Evolutionary conservation across 2,329 filamentous ascomycete species (phyloP).

Genomic region (Cordyceps cicadae): DNA sequence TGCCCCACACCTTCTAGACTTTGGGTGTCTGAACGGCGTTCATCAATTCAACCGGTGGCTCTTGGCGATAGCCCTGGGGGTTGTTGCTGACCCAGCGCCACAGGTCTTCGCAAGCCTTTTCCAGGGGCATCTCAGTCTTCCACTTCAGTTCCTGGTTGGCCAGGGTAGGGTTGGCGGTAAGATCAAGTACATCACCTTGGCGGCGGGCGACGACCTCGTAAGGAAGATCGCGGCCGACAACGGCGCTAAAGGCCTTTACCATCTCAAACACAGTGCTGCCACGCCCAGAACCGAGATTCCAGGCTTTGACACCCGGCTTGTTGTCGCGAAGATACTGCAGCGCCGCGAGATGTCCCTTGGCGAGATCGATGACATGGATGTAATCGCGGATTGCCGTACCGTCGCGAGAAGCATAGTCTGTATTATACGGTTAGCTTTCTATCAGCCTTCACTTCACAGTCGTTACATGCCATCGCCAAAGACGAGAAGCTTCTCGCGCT

Average conservation of each 20-base stretch:
- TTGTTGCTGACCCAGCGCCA: constrained; percentile 98
- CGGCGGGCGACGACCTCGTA: constrained; percentile 81
- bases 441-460: neutral
- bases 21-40: constrained; percentile 46
- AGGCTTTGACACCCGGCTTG: constrained; percentile 83
- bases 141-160: constrained; percentile 86
- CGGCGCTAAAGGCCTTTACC: constrained; percentile 84
- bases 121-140: constrained; percentile 84
- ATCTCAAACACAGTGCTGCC: constrained; percentile 97
- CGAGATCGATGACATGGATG: constrained; percentile 90
- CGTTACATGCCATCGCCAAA: constrained; percentile 73
- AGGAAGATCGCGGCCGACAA: constrained; percentile 75
- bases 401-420: constrained; percentile 85
- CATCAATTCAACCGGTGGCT: constrained; percentile 76
- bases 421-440: constrained; percentile 14
- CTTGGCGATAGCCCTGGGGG: constrained; percentile 86
- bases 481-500: constrained; percentile 86
- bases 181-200: constrained; percentile 83
- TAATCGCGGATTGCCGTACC: constrained; percentile 96
- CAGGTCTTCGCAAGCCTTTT: constrained; percentile 86
- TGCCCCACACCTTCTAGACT: constrained; percentile 16
- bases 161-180: constrained; percentile 82
- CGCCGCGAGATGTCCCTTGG: constrained; percentile 76
- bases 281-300: constrained; percentile 92
- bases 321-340: constrained; percentile 81